Evolutionary conservation across 352 stramenopile species (phyloP), one percentile per base, ranked within the genome.

Genomic region (Phytophthora multivora): DNA sequence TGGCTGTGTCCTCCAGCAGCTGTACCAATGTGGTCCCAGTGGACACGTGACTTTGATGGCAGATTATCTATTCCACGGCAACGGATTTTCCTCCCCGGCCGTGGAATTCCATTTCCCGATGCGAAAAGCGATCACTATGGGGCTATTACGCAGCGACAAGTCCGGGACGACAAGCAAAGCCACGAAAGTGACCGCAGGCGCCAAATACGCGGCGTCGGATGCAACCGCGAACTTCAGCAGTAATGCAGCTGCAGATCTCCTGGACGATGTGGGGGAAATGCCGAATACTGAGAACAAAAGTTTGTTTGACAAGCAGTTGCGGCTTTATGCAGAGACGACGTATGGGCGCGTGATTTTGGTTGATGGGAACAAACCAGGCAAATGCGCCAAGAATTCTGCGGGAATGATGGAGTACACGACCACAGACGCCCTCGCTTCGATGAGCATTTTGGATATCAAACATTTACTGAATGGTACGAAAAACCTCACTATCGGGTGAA

Each of bases 371-470:
- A 45, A 71, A 8, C 54, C 63, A 12, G 75, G 78, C 4, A 67
- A 66, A 5, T 59, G 72, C 11, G 18, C 36, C 35, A 77, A 69
- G 36, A 73, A 73, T 25, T 40, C 60, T 25, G 59, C 63, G 11
- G 70, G 63, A 2, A 47, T 79, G 46, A 47, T 65, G 31, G 66
- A 86, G 49, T 86, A 73, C 47, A 30, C 57, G 0, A 71, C 78
- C 4, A 43, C 48, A 11, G 79, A 88, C 21, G 79, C 73, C n/a
- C 74, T 88, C 6, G 71, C 78, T 21, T 64, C 53, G 6, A 79
- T 79, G 50, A 68, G 42, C 30, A 85, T 88, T 31, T 21, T 82
- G 16, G 75, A 88, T 49, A 79, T 88, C 47, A 86, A 88, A 26
- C 65, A 71, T 35, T 62, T 88, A 23, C 50, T 88, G 11, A 67